Percentiles rank a stretch among this genome's conserved stretches.
Evolutionary conservation across 2,329 filamentous ascomycete species (phyloP).

Genomic region (Xylaria sp.): DNA sequence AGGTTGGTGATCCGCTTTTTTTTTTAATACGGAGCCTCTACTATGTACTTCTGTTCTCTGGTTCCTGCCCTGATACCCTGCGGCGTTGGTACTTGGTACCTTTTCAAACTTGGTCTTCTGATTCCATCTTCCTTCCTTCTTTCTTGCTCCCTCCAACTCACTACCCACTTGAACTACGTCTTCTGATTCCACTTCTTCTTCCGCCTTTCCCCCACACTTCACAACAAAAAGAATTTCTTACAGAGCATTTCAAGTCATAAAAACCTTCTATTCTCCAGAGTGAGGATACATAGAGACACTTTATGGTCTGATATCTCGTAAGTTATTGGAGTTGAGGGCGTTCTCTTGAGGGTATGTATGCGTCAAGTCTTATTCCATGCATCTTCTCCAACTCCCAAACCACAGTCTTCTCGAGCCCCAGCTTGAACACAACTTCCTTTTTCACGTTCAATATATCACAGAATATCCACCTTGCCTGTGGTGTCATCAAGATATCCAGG

Average conservation of each 20-base stretch:
- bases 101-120: not conserved
- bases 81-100: constrained; percentile 7
- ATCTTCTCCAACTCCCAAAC: constrained; percentile 1
- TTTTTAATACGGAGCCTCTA: not conserved
- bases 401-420: not conserved
- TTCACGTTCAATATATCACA: not conserved
- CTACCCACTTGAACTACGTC: not conserved
- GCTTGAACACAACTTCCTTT: not conserved
- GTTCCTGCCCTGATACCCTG: not conserved
- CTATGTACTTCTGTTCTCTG: not conserved
- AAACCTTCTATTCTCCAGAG: not conserved
- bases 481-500: not conserved
- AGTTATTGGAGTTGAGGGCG: not conserved
- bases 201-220: not conserved
- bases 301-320: not conserved
- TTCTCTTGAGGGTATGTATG: not conserved
- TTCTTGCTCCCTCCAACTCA: constrained; percentile 1
- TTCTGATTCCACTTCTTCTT: not conserved
- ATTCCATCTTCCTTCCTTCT: not conserved
- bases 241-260: not conserved
- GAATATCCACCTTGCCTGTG: not conserved
- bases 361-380: not conserved
- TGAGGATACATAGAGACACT: not conserved
- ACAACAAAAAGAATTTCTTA: not conserved
- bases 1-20: constrained; percentile 26